These are phyloP conservation scores for Diaporthe destruens DNA, from an alignment of 2,329 filamentous ascomycete genomes.

Conservation along the genomic window DNA sequence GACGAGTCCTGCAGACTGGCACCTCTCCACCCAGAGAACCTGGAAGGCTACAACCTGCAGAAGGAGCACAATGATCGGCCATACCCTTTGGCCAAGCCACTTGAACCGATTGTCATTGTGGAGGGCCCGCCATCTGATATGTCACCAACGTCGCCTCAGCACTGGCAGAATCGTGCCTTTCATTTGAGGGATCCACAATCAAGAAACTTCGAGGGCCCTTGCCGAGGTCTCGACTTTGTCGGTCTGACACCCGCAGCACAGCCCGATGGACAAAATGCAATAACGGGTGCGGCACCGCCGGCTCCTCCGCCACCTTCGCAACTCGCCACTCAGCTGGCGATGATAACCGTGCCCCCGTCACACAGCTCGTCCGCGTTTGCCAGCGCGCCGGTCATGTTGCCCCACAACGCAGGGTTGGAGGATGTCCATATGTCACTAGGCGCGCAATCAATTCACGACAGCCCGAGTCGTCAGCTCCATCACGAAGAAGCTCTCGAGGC, in stretches of 20 bases:
- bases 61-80: background rate
- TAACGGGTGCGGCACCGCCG: background rate
- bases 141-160: conserved; percentile 38
- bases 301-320: conserved; percentile 16
- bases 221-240: conserved; percentile 37
- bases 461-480: conserved; percentile 37
- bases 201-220: conserved; percentile 25
- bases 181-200: conserved; percentile 13
- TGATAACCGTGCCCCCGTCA: conserved; percentile 25
- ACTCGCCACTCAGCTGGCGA: conserved; percentile 26
- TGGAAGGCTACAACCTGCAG: conserved; percentile 6
- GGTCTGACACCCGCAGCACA: background rate
- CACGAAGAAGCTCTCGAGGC: conserved; percentile 38
- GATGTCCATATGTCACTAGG: background rate
- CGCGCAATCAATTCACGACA: conserved; percentile 22
- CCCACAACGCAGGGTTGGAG: background rate
- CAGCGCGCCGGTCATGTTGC: conserved; percentile 1
- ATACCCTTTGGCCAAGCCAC: conserved; percentile 24
- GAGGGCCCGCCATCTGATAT: conserved; percentile 39
- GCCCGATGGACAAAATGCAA: background rate
- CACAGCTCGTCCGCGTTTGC: background rate
- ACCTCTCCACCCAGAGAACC: conserved; percentile 24
- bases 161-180: conserved; percentile 38
- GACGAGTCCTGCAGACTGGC: conserved; percentile 6
- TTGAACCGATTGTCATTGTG: conserved; percentile 36